These are phyloP conservation scores for Adansonia rubrostipa DNA, from an alignment of 441 rosid species.

Conservation along the genomic window DNA sequence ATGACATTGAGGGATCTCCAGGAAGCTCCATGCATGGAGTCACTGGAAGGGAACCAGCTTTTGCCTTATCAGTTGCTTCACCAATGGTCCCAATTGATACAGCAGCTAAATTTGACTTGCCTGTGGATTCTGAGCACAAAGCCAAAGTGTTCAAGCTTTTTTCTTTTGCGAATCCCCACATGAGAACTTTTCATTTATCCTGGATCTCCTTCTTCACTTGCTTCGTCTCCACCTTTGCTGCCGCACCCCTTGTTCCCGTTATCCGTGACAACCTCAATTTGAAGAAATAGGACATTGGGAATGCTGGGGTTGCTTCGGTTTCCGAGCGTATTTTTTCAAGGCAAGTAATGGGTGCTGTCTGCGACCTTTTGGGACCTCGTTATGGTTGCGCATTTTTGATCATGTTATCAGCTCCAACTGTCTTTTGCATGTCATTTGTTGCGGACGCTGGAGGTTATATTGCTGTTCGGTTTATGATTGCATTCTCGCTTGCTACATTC, in stretches of 20 bases:
- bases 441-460: conserved; percentile 63
- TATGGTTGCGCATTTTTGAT: conserved; percentile 78
- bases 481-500: conserved; percentile 86
- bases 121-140: conserved; percentile 85
- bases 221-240: conserved; percentile 82
- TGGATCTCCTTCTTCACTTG: conserved; percentile 89
- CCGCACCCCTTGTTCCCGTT: conserved; percentile 86
- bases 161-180: conserved; percentile 74
- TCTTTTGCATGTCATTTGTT: conserved; percentile 73
- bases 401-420: conserved; percentile 52
- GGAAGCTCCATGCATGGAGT: conserved; percentile 94
- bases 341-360: conserved; percentile 83
- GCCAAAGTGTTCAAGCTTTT: conserved; percentile 70
- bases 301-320: conserved; percentile 86
- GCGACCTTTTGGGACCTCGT: conserved; percentile 82
- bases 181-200: conserved; percentile 80
- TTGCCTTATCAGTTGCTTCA: conserved; percentile 66
- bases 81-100: conserved; percentile 61
- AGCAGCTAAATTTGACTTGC: conserved; percentile 62
- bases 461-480: conserved; percentile 81
- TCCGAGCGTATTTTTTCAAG: conserved; percentile 85
- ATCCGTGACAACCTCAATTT: conserved; percentile 77
- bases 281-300: conserved; percentile 64
- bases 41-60: conserved; percentile 65
- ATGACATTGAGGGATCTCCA: conserved; percentile 59